These are phyloP conservation scores for Alternaria sp. DNA, from an alignment of 2,329 filamentous ascomycete genomes.

Conservation along the genomic window DNA sequence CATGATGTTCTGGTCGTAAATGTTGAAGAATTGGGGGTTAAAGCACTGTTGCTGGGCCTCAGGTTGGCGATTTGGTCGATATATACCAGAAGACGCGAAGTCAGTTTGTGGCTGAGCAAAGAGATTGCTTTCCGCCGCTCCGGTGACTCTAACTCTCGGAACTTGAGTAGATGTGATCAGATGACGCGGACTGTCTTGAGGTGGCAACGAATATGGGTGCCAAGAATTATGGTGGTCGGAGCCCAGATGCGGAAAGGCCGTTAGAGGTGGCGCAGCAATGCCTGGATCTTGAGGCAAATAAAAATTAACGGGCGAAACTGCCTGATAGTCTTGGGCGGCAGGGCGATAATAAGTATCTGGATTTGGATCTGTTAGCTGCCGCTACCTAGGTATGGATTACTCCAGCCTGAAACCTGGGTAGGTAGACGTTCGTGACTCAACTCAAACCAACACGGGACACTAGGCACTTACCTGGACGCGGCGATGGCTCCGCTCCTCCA, in stretches of 20 bases:
- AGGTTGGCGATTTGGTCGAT: conserved; percentile 37
- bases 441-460: conserved; percentile 27
- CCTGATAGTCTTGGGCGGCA: conserved; percentile 34
- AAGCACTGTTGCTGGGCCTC: conserved; percentile 40
- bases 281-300: conserved; percentile 41
- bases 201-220: conserved; percentile 30
- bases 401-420: conserved; percentile 40
- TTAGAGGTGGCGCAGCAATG: conserved; percentile 36
- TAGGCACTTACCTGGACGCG: conserved; percentile 32
- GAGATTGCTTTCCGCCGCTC: conserved; percentile 31
- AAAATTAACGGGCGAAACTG: conserved; percentile 29
- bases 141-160: conserved; percentile 46
- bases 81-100: conserved; percentile 42
- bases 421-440: conserved; percentile 36
- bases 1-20: conserved; percentile 33
- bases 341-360: conserved; percentile 42
- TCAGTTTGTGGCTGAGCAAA: conserved; percentile 46
- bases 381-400: conserved; percentile 11
- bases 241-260: conserved; percentile 43
- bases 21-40: conserved; percentile 31
- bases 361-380: conserved; percentile 28
- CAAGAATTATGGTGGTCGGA: conserved; percentile 36
- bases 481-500: conserved; percentile 25
- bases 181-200: conserved; percentile 45
- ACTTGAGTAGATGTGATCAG: conserved; percentile 36